Conservation (phyloP, 495 filamentous ascomycete genomes). For the Aspergillus carlsbadensis region DNA sequence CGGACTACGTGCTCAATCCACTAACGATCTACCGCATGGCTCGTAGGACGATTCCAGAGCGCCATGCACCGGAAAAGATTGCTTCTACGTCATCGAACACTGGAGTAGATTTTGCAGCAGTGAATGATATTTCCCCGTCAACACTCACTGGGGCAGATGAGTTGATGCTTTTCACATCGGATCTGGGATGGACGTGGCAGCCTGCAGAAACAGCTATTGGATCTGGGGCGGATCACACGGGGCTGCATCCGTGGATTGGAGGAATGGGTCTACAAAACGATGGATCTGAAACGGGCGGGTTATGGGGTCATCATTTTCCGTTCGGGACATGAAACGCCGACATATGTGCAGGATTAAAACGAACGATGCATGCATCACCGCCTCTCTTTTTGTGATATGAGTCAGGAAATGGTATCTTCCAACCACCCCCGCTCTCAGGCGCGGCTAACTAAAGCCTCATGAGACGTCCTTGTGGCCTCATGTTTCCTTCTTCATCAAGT, state of each 20-base stretch:
- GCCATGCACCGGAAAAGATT: conserved; percentile 29
- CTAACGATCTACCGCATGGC: conserved; percentile 36
- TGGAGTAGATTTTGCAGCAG: too few relatives aligned
- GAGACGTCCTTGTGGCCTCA: conserved; percentile 65
- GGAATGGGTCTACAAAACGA: conserved; percentile 24
- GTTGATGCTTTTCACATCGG: conserved; percentile 32
- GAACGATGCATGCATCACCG: too few relatives aligned
- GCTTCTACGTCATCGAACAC: background rate
- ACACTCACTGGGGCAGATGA: conserved; percentile 23
- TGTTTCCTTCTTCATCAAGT: conserved; percentile 28
- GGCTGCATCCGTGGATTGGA: conserved; percentile 31
- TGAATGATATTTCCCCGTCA: conserved; percentile 14
- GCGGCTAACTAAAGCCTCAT: conserved; percentile 82
- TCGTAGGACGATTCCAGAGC: conserved; percentile 29
- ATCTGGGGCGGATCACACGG: conserved; percentile 26
- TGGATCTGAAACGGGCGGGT: background rate
- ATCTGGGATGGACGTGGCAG: conserved; percentile 36
- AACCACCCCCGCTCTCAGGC: conserved; percentile 79
- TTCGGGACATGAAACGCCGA: conserved; percentile 13
- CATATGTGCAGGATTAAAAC: background rate
- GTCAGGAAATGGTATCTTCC: conserved; percentile 80
- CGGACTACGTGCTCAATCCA: conserved; percentile 34
- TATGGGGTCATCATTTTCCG: conserved; percentile 31
- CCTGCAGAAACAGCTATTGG: conserved; percentile 33
- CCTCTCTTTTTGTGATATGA: conserved; percentile 78